Conservation (phyloP, 208 protist genomes). For the Crithidia fasciculata region DNA sequence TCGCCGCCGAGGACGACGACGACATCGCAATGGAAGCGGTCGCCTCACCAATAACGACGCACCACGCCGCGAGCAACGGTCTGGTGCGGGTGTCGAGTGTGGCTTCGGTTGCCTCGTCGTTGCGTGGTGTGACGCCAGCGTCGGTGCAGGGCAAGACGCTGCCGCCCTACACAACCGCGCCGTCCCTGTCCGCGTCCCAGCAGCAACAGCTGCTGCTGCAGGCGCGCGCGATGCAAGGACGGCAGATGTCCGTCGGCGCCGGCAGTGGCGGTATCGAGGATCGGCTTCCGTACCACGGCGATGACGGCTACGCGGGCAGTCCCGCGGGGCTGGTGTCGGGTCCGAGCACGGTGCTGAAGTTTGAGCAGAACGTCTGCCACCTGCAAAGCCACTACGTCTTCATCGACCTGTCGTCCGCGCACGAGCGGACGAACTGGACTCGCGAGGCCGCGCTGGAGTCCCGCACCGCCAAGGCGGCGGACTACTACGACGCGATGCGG, state of each 20-base stretch:
- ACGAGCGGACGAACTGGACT: constrained; percentile 37
- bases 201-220: constrained; percentile 7
- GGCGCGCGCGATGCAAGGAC: neutral
- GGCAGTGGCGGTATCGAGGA: constrained; percentile 1
- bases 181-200: neutral
- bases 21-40: constrained; percentile 13
- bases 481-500: constrained; percentile 45
- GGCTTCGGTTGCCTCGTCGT: constrained; percentile 7
- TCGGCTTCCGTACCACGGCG: constrained; percentile 4
- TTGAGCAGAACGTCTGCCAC: constrained; percentile 31
- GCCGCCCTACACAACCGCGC: neutral
- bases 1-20: constrained; percentile 17
- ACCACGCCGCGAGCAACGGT: neutral
- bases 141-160: constrained; percentile 1
- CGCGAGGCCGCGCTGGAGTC: constrained; percentile 36
- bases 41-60: neutral
- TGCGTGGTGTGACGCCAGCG: neutral
- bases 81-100: constrained; percentile 8
- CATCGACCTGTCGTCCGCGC: constrained; percentile 48
- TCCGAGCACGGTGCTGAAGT: constrained; percentile 7
- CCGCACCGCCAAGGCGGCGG: constrained; percentile 38
- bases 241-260: neutral
- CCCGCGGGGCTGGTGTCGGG: neutral
- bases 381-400: constrained; percentile 41
- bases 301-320: neutral